A percentile compares a stretch with the other conserved stretches of the same genome.
Evolutionary conservation across 2,329 filamentous ascomycete species (phyloP).

Genomic region (Xylariaceae sp.): DNA sequence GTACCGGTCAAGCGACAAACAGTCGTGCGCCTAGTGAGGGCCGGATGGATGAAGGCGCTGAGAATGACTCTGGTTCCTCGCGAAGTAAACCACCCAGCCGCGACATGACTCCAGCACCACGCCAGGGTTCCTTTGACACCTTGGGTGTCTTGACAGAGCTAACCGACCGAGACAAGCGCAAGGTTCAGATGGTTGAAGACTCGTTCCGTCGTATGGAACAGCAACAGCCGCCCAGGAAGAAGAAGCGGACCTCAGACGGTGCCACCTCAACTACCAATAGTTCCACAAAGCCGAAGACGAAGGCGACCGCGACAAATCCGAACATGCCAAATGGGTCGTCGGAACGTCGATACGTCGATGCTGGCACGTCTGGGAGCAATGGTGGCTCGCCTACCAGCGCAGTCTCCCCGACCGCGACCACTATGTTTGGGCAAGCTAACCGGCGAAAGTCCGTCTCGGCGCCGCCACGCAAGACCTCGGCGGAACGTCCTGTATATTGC

Average conservation of each 20-base stretch:
- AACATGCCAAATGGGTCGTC: slow-evolving; percentile 30
- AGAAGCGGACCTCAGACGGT: slow-evolving; percentile 59
- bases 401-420: slow-evolving; percentile 35
- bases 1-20: slow-evolving; percentile 58
- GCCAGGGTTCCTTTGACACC: slow-evolving; percentile 58
- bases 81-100: slow-evolving; percentile 64
- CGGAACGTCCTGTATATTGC: slow-evolving; percentile 41
- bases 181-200: slow-evolving; percentile 63
- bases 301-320: slow-evolving; percentile 19
- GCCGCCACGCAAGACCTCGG: slow-evolving; percentile 38
- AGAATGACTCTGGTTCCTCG: slow-evolving; percentile 53
- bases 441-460: slow-evolving; percentile 29
- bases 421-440: slow-evolving; percentile 25
- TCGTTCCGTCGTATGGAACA: slow-evolving; percentile 60
- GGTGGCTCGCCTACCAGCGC: slow-evolving; percentile 48
- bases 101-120: slow-evolving; percentile 57
- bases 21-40: slow-evolving; percentile 63
- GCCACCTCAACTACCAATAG: slow-evolving; percentile 27
- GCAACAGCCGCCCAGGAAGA: slow-evolving; percentile 55
- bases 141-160: slow-evolving; percentile 59
- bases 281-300: slow-evolving; percentile 37
- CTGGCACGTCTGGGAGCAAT: slow-evolving; percentile 50
- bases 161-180: slow-evolving; percentile 64
- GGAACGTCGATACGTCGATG: slow-evolving; percentile 47
- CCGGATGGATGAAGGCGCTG: slow-evolving; percentile 50